Evolutionary conservation across 768 basidiomycete genomes (phyloP).

Genomic region (Termitomyces sp.): DNA sequence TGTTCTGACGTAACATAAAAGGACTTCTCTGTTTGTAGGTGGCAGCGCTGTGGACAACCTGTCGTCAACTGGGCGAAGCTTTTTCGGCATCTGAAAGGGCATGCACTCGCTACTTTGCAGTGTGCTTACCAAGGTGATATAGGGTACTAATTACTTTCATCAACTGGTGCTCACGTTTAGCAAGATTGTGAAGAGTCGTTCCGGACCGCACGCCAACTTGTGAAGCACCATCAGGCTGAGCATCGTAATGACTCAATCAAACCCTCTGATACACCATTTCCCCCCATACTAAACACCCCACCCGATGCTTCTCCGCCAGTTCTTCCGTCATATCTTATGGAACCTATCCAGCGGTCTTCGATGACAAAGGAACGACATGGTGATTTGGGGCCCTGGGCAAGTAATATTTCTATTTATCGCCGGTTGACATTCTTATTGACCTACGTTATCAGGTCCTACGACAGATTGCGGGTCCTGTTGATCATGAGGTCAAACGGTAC

Average conservation of each 20-base stretch:
- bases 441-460: slow-evolving; percentile 15
- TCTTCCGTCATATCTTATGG: slow-evolving; percentile 47
- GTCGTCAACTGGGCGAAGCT: slow-evolving; percentile 31
- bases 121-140: slow-evolving; percentile 50
- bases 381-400: slow-evolving; percentile 23
- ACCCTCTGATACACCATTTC: slow-evolving; percentile 25
- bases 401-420: not conserved
- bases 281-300: slow-evolving; percentile 23
- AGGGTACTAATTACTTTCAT: not conserved
- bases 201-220: slow-evolving; percentile 37
- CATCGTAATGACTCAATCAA: slow-evolving; percentile 30
- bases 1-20: not conserved
- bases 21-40: slow-evolving; percentile 41
- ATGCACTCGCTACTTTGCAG: slow-evolving; percentile 35
- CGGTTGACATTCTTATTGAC: slow-evolving; percentile 1
- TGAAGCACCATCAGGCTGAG: slow-evolving; percentile 41
- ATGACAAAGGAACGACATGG: slow-evolving; percentile 27
- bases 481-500: slow-evolving; percentile 33
- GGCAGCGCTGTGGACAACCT: slow-evolving; percentile 49
- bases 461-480: slow-evolving; percentile 22
- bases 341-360: slow-evolving; percentile 34
- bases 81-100: slow-evolving; percentile 46
- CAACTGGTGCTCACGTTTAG: not conserved
- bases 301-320: slow-evolving; percentile 30
- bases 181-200: slow-evolving; percentile 52